Base-by-base conservation (phyloP, 441 rosid species). In the Euphorbia schlechtendalii region DNA sequence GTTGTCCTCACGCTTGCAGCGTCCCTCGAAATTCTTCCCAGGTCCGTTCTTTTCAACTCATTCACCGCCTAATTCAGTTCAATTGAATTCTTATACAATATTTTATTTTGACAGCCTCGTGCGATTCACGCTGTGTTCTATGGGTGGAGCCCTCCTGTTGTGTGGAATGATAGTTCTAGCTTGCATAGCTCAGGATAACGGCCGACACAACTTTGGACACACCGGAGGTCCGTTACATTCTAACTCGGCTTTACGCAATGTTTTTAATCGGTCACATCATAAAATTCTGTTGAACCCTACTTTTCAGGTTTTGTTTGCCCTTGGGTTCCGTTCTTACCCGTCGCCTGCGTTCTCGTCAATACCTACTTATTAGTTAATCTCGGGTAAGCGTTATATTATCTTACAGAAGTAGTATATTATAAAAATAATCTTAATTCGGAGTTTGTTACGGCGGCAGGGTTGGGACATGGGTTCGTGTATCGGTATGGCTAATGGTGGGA, bases 391-490 rank as follows among this genome's bases (percentile, higher is more conserved):
- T 36, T n/a, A n/a, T n/a, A n/a, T n/a, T n/a, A n/a, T n/a, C n/a
- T n/a, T n/a, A n/a, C n/a, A n/a, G n/a, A n/a, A n/a, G n/a, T n/a
- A n/a, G n/a, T n/a, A n/a, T n/a, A n/a, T n/a, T n/a, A n/a, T n/a
- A n/a, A n/a, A n/a, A n/a, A n/a, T n/a, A n/a, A n/a, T n/a, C n/a
- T n/a, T n/a, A n/a, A n/a, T n/a, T n/a, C n/a, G n/a, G n/a, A n/a
- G n/a, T n/a, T n/a, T n/a, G n/a, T n/a, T n/a, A n/a, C n/a, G n/a
- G n/a, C n/a, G n/a, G 24, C 60, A 88, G 92, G 66, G 78, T 58
- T n/a, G 86, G 78, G 40, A 83, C 96, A 61, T 88, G 88, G 96
- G 72, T 83, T 57, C 84, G 90, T 40, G 90, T 86, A 67, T 81
- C 85, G 5, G 38, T 84, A 72, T 86, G 96, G 96, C 75, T 86